Conservation (phyloP, 768 basidiomycete genomes). For the Agaricus subrufescens region DNA sequence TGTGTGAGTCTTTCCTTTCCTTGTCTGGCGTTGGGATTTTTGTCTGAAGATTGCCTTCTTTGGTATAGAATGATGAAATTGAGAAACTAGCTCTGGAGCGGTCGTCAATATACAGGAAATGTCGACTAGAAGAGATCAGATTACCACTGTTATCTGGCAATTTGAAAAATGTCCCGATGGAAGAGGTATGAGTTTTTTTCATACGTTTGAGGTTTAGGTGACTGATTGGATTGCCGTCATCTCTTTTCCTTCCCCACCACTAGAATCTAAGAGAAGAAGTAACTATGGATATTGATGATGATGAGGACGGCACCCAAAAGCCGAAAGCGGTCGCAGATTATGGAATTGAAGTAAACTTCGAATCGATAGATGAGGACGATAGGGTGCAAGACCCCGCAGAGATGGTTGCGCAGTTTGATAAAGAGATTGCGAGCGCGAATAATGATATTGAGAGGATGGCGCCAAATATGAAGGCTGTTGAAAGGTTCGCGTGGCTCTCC, state of each 20-base stretch:
- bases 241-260: conserved; percentile 7
- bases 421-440: conserved; percentile 62
- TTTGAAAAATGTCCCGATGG: conserved; percentile 87
- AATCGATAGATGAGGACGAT: conserved; percentile 67
- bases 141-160: conserved; percentile 74
- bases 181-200: conserved; percentile 61
- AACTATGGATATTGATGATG: conserved; percentile 90
- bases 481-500: conserved; percentile 48
- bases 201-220: too few species aligned
- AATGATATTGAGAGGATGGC: conserved; percentile 90
- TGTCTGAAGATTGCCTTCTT: conserved; percentile 4
- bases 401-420: conserved; percentile 67
- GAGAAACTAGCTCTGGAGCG: conserved; percentile 84
- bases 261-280: conserved; percentile 82
- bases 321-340: conserved; percentile 73
- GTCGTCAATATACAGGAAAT: conserved; percentile 84
- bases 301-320: conserved; percentile 75
- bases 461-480: conserved; percentile 96
- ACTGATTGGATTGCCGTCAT: background rate
- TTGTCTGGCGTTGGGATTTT: background rate
- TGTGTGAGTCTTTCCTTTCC: conserved; percentile 42
- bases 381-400: conserved; percentile 63
- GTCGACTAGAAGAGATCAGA: conserved; percentile 87
- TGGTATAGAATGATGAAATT: conserved; percentile 64
- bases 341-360: conserved; percentile 88